Base-by-base conservation (phyloP, 345 rosid genomes). In the Clarkia xantiana region DNA sequence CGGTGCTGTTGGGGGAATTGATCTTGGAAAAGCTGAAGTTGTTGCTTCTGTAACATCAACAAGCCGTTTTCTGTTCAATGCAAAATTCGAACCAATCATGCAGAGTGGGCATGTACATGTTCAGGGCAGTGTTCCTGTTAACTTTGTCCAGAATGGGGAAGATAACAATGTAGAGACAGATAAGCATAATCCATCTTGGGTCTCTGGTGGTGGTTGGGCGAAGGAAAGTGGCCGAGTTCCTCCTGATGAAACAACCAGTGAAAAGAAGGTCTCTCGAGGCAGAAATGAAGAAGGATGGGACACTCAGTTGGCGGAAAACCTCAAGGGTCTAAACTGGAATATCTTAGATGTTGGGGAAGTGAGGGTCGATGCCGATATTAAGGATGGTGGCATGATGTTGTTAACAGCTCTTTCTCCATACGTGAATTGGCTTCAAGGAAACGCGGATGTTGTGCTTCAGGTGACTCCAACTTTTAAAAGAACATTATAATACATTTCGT, bases 321-420 rank as follows among this genome's bases (percentile, higher is more conserved):
- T 86, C 29, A 81, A 81, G 74, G 94, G 84, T 59, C 70, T 83
- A 54, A 76, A 83, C 53, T 90, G 95, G 96, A 91, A 78, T 50
- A 71, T 91, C 61, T 70, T 91, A 58, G 94, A 91, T 69, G 93
- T 66, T 8, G 98, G 96, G 68, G 96, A 91, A 78, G 95, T 91
- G 42, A 71, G 96, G 67, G 59, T 86, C 52, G 93, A 91, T 70
- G 94, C 93, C 57, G 98, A 86, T 63, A 76, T 91, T 58, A 86
- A 83, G 76, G 98, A 91, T 75, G 96, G 96, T 36, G 98, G 96
- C 55, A 91, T 91, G 98, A 86, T 78, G 82, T 60, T 91, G 67
- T 68, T 91, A 59, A 83, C 96, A 42, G 94, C 94, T 65, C 70
- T 91, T 56, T 86, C 94, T 61, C 98, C 98, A 45, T 70, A 86